Evolutionary conservation across 139 green algal species (phyloP), one percentile per base, ranked within the genome.

Genomic region (Coelastrella sp.): DNA sequence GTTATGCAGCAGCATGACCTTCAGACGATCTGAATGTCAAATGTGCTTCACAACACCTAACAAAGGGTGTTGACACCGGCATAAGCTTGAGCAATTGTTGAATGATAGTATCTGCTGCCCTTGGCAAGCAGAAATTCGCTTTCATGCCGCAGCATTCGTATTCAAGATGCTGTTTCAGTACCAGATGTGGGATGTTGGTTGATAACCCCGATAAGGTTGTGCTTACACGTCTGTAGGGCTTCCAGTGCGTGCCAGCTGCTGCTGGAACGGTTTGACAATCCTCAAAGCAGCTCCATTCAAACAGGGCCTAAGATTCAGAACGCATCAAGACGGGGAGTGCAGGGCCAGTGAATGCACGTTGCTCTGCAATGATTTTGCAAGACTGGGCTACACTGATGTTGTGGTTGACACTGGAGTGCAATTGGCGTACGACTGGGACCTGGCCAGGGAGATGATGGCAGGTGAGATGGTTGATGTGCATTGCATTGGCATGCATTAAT

Each of bases 241-340:
- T 43, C 91, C 92, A 0, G 71, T 92, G n/a, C 89, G 87, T 6
- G 88, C 81, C 11, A 82, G 83, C 27, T 94, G 91, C 87, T 95
- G 92, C 83, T 95, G 92, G 92, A 95, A 94, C 69, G 92, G 92
- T 17, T 64, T 95, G 5, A 86, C 75, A 1, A 74, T 92, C 7
- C 72, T 94, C 6, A 76, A 81, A n/a, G 86, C 92, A 1, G 84
- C 48, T 43, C 91, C 92, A 25, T 90, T 95, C 27, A 30, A 35
- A 9, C 50, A 5, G 0, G 59, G 74, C 19, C 7, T 91, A 3
- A 69, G 79, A 25, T 90, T 91, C 63, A 60, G 89, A 3, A 50
- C 4, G 5, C 81, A 90, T 35, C 11, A n/a, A 9, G 3, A 76
- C 15, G 81, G 66, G 1, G 91, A 95, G 80, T 94, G 92, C 74